These are phyloP conservation scores for Cynanchum wilfordii DNA, from an alignment of 257 asterid genomes.

Conservation along the genomic window DNA sequence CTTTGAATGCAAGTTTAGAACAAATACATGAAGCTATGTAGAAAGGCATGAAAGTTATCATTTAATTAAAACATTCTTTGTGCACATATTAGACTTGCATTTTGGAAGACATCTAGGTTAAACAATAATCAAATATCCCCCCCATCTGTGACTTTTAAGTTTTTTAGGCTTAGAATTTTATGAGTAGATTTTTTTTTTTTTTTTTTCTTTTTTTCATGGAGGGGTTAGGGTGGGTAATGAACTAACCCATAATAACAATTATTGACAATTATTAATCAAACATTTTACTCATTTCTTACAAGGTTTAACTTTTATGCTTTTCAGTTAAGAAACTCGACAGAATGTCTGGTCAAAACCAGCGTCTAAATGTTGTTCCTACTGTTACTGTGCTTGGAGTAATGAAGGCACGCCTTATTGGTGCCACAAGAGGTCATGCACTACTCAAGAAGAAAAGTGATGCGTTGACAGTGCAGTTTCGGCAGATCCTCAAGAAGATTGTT, in stretches of 20 bases:
- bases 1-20: background rate
- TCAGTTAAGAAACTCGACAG: slow-evolving; percentile 20
- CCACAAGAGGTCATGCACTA: slow-evolving; percentile 49
- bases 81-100: background rate
- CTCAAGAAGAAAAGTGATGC: slow-evolving; percentile 53
- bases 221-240: background rate
- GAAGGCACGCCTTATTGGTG: slow-evolving; percentile 47
- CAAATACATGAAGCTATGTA: background rate
- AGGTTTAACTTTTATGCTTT: slow-evolving; percentile 1
- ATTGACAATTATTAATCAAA: background rate
- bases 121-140: background rate
- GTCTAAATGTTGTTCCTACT: slow-evolving; percentile 43
- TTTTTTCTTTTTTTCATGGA: too few species aligned
- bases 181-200: too few species aligned
- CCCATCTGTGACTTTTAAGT: background rate
- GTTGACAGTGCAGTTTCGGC: slow-evolving; percentile 45
- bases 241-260: background rate
- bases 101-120: background rate
- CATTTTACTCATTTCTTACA: background rate
- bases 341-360: slow-evolving; percentile 44
- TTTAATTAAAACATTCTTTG: background rate
- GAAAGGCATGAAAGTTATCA: background rate
- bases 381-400: slow-evolving; percentile 47
- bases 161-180: background rate
- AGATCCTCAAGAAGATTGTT: slow-evolving; percentile 41